phyloP scores from a whole-genome alignment of 441 rosid genomes.

The Theobroma grandiflorum region DNA sequence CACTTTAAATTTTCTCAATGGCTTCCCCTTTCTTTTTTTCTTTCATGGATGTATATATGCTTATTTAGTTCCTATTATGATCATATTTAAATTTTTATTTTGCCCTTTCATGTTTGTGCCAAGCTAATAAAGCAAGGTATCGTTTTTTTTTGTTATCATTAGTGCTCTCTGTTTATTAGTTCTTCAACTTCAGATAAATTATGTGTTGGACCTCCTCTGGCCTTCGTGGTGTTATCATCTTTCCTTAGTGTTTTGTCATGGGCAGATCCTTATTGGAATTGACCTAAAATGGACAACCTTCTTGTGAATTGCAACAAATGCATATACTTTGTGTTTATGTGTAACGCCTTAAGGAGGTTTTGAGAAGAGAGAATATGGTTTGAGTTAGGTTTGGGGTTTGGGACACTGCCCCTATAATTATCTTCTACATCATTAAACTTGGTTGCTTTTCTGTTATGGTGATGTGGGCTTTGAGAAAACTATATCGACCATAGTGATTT shows the following conservation, averaged over 20 bases:
- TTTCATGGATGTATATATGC: conserved; percentile 1
- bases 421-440: neutral
- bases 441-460: neutral
- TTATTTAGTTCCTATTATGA: conserved; percentile 4
- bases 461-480: neutral
- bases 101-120: neutral
- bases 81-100: neutral
- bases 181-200: neutral
- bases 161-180: neutral
- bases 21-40: neutral
- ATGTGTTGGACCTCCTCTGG: neutral
- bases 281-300: too few relatives aligned
- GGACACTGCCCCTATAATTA: neutral
- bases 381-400: too few relatives aligned
- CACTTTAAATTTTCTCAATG: conserved; percentile 1
- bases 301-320: too few relatives aligned
- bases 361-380: too few relatives aligned
- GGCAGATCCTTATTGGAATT: too few relatives aligned
- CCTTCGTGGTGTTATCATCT: neutral
- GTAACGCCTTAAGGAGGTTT: too few relatives aligned
- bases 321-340: too few relatives aligned
- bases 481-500: neutral
- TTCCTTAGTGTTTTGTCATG: too few relatives aligned
- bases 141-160: neutral
- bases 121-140: neutral